Base-by-base conservation (phyloP, 495 filamentous ascomycete species). In the Penicillium desertorum region DNA sequence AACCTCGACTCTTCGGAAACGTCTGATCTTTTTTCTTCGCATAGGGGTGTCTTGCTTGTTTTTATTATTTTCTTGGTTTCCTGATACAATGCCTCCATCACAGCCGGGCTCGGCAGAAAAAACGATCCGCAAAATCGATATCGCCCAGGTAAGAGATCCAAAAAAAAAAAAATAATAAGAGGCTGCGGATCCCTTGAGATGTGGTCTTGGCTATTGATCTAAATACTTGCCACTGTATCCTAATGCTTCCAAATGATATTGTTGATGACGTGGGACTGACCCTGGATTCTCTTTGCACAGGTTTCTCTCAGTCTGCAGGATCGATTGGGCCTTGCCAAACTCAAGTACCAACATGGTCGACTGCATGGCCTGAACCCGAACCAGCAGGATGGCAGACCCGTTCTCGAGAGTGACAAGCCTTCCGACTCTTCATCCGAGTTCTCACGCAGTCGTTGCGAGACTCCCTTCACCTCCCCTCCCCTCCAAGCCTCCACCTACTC, bases 241-340 rank as follows among this genome's bases (percentile, higher is more conserved):
- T 4, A 51, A 53, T 42, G 25, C 20, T 37, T 34, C 51, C 34
- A 45, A 22, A 48, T 17, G 10, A 12, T 22, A 11, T 34, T 36
- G 36, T 23, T 47, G 23, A 17, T n/a, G 37, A 29, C 20, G n/a
- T 49, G 29, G 16, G 11, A 43, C 54, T 66, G 29, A 66, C 59
- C 16, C 29, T 34, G 10, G 42, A 30, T 34, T 46, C 25, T 32
- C n/a, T 54, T 41, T 8, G 23, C 41, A 39, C 60, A 98, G 94
- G 94, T 98, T 74, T 94, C 91, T 54, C 79, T 92, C 72, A 87
- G 86, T 65, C 78, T 99, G 34, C 90, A 96, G 72, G 89, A 95
- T 76, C 91, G 93, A 44, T 81, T 99, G 34, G 93, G 95, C 62
- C 83, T 98, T 50, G 94, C 94, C 69, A 92, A 90, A 76, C 91